Evolutionary conservation across 202 grass and related monocot species (phyloP).

Genomic region (Digitaria exilis): DNA sequence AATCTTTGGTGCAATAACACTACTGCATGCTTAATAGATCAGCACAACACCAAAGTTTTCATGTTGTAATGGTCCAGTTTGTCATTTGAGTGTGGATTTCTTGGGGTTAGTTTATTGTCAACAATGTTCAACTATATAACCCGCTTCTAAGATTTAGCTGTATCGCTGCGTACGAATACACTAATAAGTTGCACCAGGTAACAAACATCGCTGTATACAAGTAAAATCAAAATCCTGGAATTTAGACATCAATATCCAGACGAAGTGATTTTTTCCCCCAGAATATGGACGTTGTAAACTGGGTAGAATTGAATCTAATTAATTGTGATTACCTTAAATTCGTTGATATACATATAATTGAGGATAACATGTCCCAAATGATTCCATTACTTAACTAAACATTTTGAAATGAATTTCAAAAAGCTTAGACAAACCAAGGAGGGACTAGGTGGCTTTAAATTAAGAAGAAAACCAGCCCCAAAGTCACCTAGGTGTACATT

Average conservation of each 20-base stretch:
- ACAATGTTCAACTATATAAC: not conserved
- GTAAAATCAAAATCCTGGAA: not conserved
- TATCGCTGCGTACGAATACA: not conserved
- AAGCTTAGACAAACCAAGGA: not conserved
- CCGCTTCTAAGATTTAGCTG: not conserved
- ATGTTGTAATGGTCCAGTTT: not conserved
- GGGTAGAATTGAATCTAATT: not conserved
- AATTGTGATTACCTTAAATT: not conserved
- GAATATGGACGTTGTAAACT: not conserved
- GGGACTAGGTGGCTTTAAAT: not conserved
- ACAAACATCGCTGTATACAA: not conserved
- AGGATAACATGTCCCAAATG: not conserved
- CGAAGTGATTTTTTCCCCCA: not conserved
- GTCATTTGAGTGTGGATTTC: not conserved
- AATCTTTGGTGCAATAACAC: not conserved
- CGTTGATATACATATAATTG: not conserved
- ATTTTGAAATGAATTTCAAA: not conserved
- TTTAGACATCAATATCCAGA: not conserved
- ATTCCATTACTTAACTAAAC: not conserved
- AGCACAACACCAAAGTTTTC: not conserved
- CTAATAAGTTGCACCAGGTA: not conserved
- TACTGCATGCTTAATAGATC: not conserved
- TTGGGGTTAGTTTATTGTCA: not conserved
- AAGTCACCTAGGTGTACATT: not conserved
- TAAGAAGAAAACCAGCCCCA: not conserved